phyloP scores from a whole-genome alignment of 768 basidiomycete genomes.

The Termitomyces sp. region DNA sequence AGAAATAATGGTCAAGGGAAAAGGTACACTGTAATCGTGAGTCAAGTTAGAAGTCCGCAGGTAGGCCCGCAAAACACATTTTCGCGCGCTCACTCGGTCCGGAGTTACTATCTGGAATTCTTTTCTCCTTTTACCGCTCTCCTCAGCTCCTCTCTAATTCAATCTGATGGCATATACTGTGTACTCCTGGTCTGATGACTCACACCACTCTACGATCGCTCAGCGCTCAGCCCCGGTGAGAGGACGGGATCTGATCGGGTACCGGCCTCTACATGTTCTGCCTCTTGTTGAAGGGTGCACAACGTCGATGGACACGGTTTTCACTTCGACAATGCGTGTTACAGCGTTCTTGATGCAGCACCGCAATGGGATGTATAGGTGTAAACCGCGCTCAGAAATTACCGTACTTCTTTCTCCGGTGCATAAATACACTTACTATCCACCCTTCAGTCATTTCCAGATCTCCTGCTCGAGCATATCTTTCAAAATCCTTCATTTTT shows the following conservation, averaged over 20 bases:
- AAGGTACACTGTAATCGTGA: not conserved
- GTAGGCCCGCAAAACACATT: not conserved
- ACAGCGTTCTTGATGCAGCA: not conserved
- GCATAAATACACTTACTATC: not conserved
- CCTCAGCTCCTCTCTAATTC: not conserved
- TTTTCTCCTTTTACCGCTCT: not conserved
- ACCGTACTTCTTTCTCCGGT: not conserved
- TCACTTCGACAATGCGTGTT: not conserved
- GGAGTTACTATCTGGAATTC: not conserved
- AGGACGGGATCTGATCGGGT: not conserved
- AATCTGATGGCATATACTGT: not conserved
- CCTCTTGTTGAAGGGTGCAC: not conserved
- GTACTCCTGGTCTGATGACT: not conserved
- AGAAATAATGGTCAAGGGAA: not conserved
- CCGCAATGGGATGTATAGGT: not conserved
- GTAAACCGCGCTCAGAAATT: not conserved
- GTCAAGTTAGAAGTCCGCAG: not conserved
- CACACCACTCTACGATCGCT: not conserved
- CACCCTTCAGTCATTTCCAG: not conserved
- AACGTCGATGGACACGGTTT: not conserved
- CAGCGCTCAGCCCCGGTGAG: not conserved
- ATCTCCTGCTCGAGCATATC: not conserved
- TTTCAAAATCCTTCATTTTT: too few species aligned
- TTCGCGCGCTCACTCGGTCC: not conserved
- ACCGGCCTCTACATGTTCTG: not conserved